These are phyloP conservation scores for Elsinoe arachidis DNA, from an alignment of 2,329 filamentous ascomycete genomes.

Conservation along the genomic window DNA sequence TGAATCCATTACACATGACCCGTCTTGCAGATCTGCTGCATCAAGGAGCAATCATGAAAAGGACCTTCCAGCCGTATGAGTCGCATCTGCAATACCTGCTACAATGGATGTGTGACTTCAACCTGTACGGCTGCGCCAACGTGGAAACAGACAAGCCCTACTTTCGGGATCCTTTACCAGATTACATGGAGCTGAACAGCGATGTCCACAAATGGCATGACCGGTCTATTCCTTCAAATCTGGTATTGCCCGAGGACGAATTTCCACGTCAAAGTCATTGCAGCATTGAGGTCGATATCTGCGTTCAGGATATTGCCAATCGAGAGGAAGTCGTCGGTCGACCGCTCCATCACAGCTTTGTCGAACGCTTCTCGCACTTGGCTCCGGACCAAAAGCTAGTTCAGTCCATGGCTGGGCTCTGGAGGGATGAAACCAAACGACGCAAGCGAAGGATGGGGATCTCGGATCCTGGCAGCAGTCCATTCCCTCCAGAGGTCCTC, in stretches of 20 bases:
- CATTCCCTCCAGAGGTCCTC: conserved; percentile 72
- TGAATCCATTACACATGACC: conserved; percentile 81
- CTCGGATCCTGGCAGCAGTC: conserved; percentile 56
- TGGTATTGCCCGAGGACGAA: conserved; percentile 52
- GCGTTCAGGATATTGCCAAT: conserved; percentile 81
- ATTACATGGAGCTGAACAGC: conserved; percentile 53
- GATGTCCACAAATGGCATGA: conserved; percentile 70
- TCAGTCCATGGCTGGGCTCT: conserved; percentile 86
- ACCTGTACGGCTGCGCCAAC: conserved; percentile 87
- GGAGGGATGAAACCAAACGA: conserved; percentile 79
- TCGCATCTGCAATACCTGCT: conserved; percentile 85
- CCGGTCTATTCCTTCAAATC: conserved; percentile 52
- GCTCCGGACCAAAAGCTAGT: conserved; percentile 70
- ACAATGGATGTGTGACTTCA: conserved; percentile 99
- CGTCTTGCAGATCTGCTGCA: conserved; percentile 77
- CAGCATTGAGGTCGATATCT: conserved; percentile 80
- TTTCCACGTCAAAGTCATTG: conserved; percentile 80
- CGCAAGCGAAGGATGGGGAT: conserved; percentile 64
- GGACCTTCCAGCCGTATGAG: conserved; percentile 82
- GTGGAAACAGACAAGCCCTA: conserved; percentile 61
- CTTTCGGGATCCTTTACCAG: conserved; percentile 70
- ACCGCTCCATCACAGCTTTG: conserved; percentile 78
- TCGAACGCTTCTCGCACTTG: conserved; percentile 59
- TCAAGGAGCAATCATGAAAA: conserved; percentile 79
- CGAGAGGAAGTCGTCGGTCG: conserved; percentile 65